Evolutionary conservation across 1,284 basidiomycete species (phyloP), one percentile per base, ranked within the genome.

Genomic region (Bondarzewia mesenterica): DNA sequence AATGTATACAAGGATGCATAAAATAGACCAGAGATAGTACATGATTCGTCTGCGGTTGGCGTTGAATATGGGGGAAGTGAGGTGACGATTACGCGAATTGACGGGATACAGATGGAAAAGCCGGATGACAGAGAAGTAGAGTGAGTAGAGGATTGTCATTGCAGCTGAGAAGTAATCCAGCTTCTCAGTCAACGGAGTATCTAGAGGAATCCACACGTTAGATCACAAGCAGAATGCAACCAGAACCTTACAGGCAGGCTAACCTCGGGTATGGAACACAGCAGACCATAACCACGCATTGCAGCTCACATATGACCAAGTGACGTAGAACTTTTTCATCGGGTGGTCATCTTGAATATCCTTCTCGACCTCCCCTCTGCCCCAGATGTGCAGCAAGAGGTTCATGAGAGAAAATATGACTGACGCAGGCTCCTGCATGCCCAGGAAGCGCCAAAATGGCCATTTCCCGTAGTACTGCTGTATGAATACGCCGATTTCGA

Each of bases 141-240:
- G 69, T 5, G 84, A 83, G 53, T 78, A 85, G 23, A 89, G 62
- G 51, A 94, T 91, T 4, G 82, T 85, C 21, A 89, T 68, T 0
- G 87, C 93, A 2, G 96, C 96, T 5, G 89, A 91, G 63, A 98
- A 97, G 66, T 99, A 99, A 63, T 99, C 95, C 57, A 94, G 58
- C 54, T 85, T 89, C 66, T 99, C 96, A 1, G 95, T 99, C 38
- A 70, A 64, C 2, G 85, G 79, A 16, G 82, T 74, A 68, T 98
- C 95, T 93, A 46, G 41, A 44, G 47, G 29, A 47, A 48, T 44
- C 18, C 49, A 52, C 39, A 52, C 48, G 49, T 20, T 39, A 32
- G 15, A 48, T 38, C 22, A 8, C 14, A 18, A 39, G 29, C 40
- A 49, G 37, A 16, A 20, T 8, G 39, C 46, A 20, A 45, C 10